A percentile compares a stretch with the other conserved stretches of the same genome.
Conservation (phyloP, 2,329 filamentous ascomycete species). For the Westerdykella sp. region DNA sequence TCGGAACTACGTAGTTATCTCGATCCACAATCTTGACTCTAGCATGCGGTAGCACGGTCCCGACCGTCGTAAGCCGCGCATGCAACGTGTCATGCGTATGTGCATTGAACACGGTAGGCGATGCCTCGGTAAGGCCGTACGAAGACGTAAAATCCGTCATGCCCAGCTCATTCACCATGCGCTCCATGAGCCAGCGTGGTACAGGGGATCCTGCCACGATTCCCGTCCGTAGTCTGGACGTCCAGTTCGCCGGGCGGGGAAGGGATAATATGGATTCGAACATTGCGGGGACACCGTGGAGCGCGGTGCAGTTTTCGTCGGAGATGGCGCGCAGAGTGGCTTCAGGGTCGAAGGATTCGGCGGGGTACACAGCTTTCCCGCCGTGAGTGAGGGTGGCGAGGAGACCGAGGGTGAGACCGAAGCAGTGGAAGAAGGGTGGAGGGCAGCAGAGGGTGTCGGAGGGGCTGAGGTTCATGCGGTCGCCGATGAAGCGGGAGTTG, state of each 20-base stretch:
- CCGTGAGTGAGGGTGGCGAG: conserved; percentile 69
- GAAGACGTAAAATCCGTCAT: conserved; percentile 62
- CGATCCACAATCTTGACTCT: conserved; percentile 71
- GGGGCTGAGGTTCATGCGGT: conserved; percentile 62
- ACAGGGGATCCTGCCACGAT: conserved; percentile 76
- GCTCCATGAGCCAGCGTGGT: conserved; percentile 67
- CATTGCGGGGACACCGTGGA: conserved; percentile 81
- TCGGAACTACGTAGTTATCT: conserved; percentile 58
- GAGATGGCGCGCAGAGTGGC: conserved; percentile 60
- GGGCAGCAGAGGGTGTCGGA: conserved; percentile 71
- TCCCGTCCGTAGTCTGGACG: conserved; percentile 56
- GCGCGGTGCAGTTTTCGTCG: conserved; percentile 52
- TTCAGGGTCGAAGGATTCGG: conserved; percentile 63
- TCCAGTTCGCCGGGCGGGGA: conserved; percentile 43
- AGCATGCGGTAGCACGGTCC: conserved; percentile 66
- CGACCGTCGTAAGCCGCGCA: conserved; percentile 63
- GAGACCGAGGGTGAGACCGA: conserved; percentile 71
- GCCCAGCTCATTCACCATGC: conserved; percentile 62
- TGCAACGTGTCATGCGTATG: conserved; percentile 66
- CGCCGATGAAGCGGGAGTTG: conserved; percentile 48
- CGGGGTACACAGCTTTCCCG: conserved; percentile 68
- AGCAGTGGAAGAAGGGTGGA: conserved; percentile 80
- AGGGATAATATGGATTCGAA: conserved; percentile 59
- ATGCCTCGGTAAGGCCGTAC: conserved; percentile 66
- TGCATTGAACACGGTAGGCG: conserved; percentile 74